Evolutionary conservation across 306 rosid genomes (phyloP), one percentile per base, ranked within the genome.

Genomic region (Arachis hypogaea): DNA sequence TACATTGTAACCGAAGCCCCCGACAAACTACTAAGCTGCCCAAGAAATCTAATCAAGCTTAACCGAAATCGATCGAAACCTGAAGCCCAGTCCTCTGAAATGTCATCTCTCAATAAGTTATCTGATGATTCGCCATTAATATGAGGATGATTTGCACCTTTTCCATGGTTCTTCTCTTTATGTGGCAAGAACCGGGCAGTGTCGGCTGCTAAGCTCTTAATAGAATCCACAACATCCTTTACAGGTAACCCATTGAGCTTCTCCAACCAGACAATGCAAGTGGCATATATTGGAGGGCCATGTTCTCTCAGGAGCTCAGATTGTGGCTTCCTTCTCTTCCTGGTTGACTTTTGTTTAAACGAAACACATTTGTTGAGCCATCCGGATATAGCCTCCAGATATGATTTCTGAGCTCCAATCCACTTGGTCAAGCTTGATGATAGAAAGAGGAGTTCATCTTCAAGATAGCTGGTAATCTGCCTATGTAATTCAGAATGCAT

Each of bases 271-370:
- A 66, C 54, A 9, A 66, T 74, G 61, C 97, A 90, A 3, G 88
- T 83, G 69, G 75, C 71, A 77, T 88, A 92, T 79, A 95, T 90
- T 7, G 96, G 96, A 73, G 98, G 96, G 69, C 90, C 99, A n/a
- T 0, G 33, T 45, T 2, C 0, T 75, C 75, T 75, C 36, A 71
- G 75, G 12, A 74, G 22, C 22, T 64, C 80, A 47, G 79, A 18
- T 10, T 42, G 78, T 4, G 43, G 7, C 76, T 71, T 75, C 71
- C 82, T 76, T 76, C 81, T 92, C 81, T 91, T 84, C 77, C 62
- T 95, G 67, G 86, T 50, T 73, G 86, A 61, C 70, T 81, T 88
- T 71, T 83, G 86, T 47, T 82, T 74, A 33, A 69, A 56, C 42
- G 69, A 57, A 38, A 87, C 93, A 10, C 99, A 95, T 88, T 86